A percentile compares a stretch with the other conserved stretches of the same genome.
Evolutionary conservation across 352 stramenopile species (phyloP).

Genomic region (Phytopythium sindhum): DNA sequence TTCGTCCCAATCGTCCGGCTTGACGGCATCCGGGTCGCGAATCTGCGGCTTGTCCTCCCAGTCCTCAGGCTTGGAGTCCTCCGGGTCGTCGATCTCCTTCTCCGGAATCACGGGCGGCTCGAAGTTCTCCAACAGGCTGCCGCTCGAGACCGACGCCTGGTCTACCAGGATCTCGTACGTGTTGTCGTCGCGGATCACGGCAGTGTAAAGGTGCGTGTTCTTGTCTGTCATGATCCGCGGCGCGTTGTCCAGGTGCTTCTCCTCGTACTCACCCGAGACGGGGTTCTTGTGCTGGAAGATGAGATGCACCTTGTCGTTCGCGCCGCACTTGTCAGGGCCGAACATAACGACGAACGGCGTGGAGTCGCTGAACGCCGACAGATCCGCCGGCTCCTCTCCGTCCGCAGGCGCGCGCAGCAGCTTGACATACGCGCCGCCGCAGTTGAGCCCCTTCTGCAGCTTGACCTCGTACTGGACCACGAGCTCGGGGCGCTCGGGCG

Average conservation of each 20-base stretch:
- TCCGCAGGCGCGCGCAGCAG: slow-evolving; percentile 69
- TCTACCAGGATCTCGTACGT: slow-evolving; percentile 93
- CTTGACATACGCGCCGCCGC: slow-evolving; percentile 94
- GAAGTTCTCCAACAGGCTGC: slow-evolving; percentile 84
- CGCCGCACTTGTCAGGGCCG: slow-evolving; percentile 92
- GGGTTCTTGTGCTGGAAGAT: slow-evolving; percentile 95
- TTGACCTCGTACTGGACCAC: slow-evolving; percentile 96
- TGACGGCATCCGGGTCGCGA: slow-evolving; percentile 78
- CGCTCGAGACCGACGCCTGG: slow-evolving; percentile 73
- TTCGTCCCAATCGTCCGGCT: slow-evolving; percentile 94
- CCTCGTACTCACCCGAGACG: slow-evolving; percentile 87
- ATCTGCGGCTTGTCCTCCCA: slow-evolving; percentile 92
- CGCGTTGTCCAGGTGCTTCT: slow-evolving; percentile 90
- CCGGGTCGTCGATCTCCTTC: slow-evolving; percentile 91
- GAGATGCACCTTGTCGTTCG: slow-evolving; percentile 93
- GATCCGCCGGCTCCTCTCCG: slow-evolving; percentile 24
- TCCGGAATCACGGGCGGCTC: slow-evolving; percentile 79
- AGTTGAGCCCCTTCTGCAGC: slow-evolving; percentile 88
- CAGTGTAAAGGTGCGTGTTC: slow-evolving; percentile 91
- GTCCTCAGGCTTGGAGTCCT: slow-evolving; percentile 90
- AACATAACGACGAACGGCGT: slow-evolving; percentile 96
- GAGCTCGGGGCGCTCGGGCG: slow-evolving; percentile 70
- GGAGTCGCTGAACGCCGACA: slow-evolving; percentile 70
- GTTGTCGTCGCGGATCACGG: slow-evolving; percentile 88
- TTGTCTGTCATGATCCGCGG: slow-evolving; percentile 82